These are phyloP conservation scores for Pyricularia sp. DNA, from an alignment of 2,329 filamentous ascomycete genomes.

Conservation along the genomic window DNA sequence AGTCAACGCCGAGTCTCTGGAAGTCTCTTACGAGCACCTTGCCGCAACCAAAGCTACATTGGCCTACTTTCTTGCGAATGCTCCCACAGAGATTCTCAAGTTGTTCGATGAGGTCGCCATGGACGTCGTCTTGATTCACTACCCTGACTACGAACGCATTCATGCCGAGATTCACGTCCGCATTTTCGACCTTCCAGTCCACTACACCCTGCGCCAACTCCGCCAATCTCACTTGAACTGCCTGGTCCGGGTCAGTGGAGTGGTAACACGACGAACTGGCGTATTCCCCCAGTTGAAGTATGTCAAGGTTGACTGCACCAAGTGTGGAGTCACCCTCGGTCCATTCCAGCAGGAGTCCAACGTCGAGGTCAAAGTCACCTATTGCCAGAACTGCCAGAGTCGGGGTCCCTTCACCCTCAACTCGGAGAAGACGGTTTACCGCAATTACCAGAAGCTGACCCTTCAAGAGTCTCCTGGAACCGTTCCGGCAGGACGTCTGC, in stretches of 20 bases:
- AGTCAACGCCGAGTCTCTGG: constrained; percentile 89
- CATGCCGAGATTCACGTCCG: constrained; percentile 97
- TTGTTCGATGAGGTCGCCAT: constrained; percentile 96
- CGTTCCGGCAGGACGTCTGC: constrained; percentile 88
- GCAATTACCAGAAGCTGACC: constrained; percentile 97
- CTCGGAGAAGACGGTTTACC: constrained; percentile 95
- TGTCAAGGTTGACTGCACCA: constrained; percentile 94
- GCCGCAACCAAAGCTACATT: constrained; percentile 85
- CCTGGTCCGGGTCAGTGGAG: constrained; percentile 85
- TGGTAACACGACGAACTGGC: constrained; percentile 86
- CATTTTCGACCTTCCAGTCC: constrained; percentile 87
- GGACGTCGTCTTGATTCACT: constrained; percentile 91
- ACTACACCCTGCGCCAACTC: constrained; percentile 90
- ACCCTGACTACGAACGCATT: constrained; percentile 95
- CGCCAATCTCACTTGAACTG: constrained; percentile 95
- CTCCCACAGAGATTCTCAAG: constrained; percentile 88
- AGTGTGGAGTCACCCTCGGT: constrained; percentile 84
- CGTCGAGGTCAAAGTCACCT: constrained; percentile 90
- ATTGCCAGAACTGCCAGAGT: constrained; percentile 93
- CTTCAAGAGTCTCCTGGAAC: constrained; percentile 96
- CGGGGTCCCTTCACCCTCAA: constrained; percentile 92
- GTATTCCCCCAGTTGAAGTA: constrained; percentile 98
- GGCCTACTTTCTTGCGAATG: constrained; percentile 93
- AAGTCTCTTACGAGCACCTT: constrained; percentile 92
- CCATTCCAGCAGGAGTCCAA: constrained; percentile 98